phyloP scores from a whole-genome alignment of 495 filamentous ascomycete genomes.

The Pseudotulostoma volvatum region DNA sequence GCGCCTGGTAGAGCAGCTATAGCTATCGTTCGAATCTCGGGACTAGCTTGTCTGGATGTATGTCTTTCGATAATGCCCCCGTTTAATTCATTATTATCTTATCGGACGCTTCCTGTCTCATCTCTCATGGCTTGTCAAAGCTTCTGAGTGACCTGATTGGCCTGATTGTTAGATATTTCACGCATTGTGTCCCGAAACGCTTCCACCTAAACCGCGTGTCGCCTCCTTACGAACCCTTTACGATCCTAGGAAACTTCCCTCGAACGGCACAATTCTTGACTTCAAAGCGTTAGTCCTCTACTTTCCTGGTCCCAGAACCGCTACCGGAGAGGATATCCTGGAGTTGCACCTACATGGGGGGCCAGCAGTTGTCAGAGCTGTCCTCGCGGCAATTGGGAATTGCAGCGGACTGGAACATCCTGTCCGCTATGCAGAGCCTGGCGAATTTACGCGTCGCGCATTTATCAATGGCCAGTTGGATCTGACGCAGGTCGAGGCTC shows the following conservation, averaged over 20 bases:
- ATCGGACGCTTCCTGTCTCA: too few species aligned
- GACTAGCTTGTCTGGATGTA: slow-evolving; percentile 56
- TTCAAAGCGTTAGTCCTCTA: slow-evolving; percentile 70
- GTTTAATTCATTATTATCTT: too few species aligned
- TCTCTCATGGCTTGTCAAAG: too few species aligned
- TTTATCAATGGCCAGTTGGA: slow-evolving; percentile 77
- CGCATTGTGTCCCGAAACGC: slow-evolving; percentile 48
- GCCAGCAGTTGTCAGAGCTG: slow-evolving; percentile 68
- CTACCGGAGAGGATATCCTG: slow-evolving; percentile 82
- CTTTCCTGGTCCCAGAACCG: slow-evolving; percentile 69
- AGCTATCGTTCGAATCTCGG: slow-evolving; percentile 79
- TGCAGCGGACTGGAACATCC: slow-evolving; percentile 7
- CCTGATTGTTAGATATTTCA: slow-evolving; percentile 62
- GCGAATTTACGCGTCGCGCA: slow-evolving; percentile 87
- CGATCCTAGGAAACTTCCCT: slow-evolving; percentile 34
- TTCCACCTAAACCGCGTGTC: slow-evolving; percentile 52
- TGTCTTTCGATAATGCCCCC: too few species aligned
- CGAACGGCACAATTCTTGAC: slow-evolving; percentile 46
- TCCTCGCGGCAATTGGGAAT: slow-evolving; percentile 59
- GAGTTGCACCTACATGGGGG: slow-evolving; percentile 95
- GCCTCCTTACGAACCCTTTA: slow-evolving; percentile 65
- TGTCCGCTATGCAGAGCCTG: slow-evolving; percentile 86
- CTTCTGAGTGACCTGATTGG: too few species aligned
- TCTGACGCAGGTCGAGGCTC: slow-evolving; percentile 84
- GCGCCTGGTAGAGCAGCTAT: slow-evolving; percentile 77